A percentile compares a stretch with the other conserved stretches of the same genome.
Evolutionary conservation across 2,329 filamentous ascomycete species (phyloP).

Genomic region (Botrytis deweyae): DNA sequence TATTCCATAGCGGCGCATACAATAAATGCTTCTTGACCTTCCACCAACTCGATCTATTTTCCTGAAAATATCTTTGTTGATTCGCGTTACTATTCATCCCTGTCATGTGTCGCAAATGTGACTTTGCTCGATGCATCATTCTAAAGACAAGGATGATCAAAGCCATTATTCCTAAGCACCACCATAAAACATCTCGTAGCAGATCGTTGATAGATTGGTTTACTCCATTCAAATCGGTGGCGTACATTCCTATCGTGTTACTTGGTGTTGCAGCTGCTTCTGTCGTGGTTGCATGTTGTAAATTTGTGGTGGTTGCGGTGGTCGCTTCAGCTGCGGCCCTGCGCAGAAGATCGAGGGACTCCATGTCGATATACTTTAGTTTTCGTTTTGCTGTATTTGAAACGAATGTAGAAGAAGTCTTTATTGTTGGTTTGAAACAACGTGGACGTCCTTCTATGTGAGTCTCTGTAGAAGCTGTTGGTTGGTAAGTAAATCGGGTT

Average conservation of each 20-base stretch:
- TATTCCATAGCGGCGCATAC: conserved; percentile 63
- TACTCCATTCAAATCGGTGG: conserved; percentile 58
- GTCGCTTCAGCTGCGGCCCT: conserved; percentile 4
- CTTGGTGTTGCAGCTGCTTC: conserved; percentile 35
- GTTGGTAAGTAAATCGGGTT: conserved; percentile 14
- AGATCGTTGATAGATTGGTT: conserved; percentile 57
- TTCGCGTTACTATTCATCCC: conserved; percentile 55
- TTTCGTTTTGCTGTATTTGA: neutral
- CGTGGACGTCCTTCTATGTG: neutral
- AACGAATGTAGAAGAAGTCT: neutral
- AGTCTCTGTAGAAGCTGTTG: conserved; percentile 1
- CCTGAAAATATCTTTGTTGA: conserved; percentile 59
- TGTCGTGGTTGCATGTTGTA: conserved; percentile 22
- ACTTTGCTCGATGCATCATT: conserved; percentile 54
- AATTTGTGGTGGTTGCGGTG: conserved; percentile 21
- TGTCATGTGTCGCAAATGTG: conserved; percentile 57
- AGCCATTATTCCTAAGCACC: conserved; percentile 57
- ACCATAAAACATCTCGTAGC: conserved; percentile 59
- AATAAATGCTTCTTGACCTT: conserved; percentile 60
- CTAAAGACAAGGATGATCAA: conserved; percentile 54
- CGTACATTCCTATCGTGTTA: conserved; percentile 55
- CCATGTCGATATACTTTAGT: conserved; percentile 4
- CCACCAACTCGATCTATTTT: conserved; percentile 57
- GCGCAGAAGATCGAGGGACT: conserved; percentile 16
- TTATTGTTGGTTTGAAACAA: neutral